Base-by-base conservation (phyloP, 805 yeast genomes). In the Cyberlindnera petersonii region DNA sequence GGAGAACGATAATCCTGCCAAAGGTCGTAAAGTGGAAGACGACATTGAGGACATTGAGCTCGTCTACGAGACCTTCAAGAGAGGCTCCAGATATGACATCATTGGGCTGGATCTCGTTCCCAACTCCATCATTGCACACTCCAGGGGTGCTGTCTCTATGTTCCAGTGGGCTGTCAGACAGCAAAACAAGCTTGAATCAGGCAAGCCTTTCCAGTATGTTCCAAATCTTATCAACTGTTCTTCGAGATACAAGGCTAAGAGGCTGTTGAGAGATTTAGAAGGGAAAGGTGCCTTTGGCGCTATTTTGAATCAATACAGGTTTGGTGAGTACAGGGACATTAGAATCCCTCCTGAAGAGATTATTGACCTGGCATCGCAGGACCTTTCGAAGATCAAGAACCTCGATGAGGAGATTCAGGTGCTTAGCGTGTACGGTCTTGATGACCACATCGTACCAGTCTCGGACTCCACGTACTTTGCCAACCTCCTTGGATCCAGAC, bases 91-190 rank as follows among this genome's bases (percentile, higher is more conserved):
- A 14, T 42, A 43, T 33, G 36, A 44, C 11, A 49, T 51, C 22
- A 51, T 70, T 33, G 71, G 69, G 2, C 60, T 62, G 8, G 58
- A 62, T 33, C 65, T 78, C 37, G 59, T 71, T 4, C 59, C 84
- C 16, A 72, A 74, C 38, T 65, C 84, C 2, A 64, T 88, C 5
- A 72, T 85, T 22, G 82, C 78, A 4, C 97, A 89, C 59, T 86
- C 95, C 0, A 68, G 96, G 42, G 96, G 95, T 9, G 70, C 76
- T 4, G 72, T 83, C 20, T 80, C 89, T 5, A 77, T 80, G 79
- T 79, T 86, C 52, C 64, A 74, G 39, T 89, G 89, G 84, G 81
- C 82, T 4, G 43, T 74, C 24, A 40, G 60, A 26, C 75, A 74
- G 40, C 69, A 72, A 43, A 30, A 46, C 10, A 61, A 66, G 19